phyloP scores from a whole-genome alignment of 352 stramenopile genomes.

The Aphanomyces astaci region DNA sequence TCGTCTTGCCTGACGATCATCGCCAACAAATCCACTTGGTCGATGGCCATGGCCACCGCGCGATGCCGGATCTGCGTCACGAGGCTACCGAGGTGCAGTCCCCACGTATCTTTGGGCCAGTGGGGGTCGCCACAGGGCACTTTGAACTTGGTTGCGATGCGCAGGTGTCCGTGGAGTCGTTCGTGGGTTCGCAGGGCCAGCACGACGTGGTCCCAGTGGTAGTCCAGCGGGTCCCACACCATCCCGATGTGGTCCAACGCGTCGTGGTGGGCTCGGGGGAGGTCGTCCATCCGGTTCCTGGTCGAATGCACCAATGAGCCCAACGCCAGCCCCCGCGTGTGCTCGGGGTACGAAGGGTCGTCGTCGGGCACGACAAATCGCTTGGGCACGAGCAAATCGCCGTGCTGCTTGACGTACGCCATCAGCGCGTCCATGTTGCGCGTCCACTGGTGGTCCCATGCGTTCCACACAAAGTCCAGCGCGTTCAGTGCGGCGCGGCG shows the following conservation, averaged over 20 bases:
- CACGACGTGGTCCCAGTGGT: not conserved
- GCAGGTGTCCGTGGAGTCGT: not conserved
- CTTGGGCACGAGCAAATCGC: not conserved
- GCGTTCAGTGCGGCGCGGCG: not conserved
- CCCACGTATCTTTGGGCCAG: slow-evolving; percentile 2
- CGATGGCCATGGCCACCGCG: slow-evolving; percentile 5
- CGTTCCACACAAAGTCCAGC: slow-evolving; percentile 15
- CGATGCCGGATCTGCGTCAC: slow-evolving; percentile 13
- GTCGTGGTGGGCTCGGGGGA: not conserved
- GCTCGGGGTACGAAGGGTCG: slow-evolving; percentile 21
- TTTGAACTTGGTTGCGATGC: slow-evolving; percentile 3
- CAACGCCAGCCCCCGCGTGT: slow-evolving; percentile 29
- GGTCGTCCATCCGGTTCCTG: slow-evolving; percentile 9
- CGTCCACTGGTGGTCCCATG: not conserved
- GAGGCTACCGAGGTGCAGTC: slow-evolving; percentile 9
- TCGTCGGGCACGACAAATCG: not conserved
- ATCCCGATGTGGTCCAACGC: slow-evolving; percentile 12
- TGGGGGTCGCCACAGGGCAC: not conserved
- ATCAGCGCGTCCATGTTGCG: slow-evolving; percentile 1
- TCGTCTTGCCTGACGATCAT: slow-evolving; percentile 4
- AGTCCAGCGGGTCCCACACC: slow-evolving; percentile 7
- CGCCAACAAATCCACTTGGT: slow-evolving; percentile 1
- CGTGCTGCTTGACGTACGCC: not conserved
- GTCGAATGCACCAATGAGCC: slow-evolving; percentile 27
- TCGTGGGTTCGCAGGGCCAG: slow-evolving; percentile 3